Conservation (phyloP, 805 yeast genomes). For the Metschnikowia hibisci region DNA sequence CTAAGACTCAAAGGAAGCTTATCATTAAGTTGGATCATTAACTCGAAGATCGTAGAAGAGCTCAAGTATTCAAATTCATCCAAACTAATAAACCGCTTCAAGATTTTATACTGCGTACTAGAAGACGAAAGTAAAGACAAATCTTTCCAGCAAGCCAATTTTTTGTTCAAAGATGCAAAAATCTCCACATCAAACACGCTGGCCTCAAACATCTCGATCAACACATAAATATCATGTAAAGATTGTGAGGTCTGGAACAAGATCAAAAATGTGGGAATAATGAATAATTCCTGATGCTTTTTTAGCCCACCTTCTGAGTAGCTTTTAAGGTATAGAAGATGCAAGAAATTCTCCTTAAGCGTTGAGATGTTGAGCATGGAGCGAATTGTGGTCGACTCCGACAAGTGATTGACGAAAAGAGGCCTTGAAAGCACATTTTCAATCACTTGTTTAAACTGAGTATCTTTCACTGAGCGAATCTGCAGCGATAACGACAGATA, state of each 20-base stretch:
- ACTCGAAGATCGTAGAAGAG: constrained; percentile 29
- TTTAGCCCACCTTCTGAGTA: constrained; percentile 34
- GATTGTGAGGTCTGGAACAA: constrained; percentile 25
- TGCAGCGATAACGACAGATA: constrained; percentile 25
- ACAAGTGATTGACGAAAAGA: constrained; percentile 23
- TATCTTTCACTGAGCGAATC: constrained; percentile 28
- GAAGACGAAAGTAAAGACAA: constrained; percentile 19
- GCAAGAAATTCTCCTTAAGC: constrained; percentile 26
- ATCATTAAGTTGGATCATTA: constrained; percentile 38
- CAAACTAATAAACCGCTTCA: constrained; percentile 21
- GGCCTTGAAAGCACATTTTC: constrained; percentile 27
- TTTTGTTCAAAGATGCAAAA: constrained; percentile 23
- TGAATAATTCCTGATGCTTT: constrained; percentile 38
- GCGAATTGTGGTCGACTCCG: constrained; percentile 1
- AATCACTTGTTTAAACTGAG: constrained; percentile 30
- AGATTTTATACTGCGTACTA: constrained; percentile 20
- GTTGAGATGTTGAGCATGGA: constrained; percentile 3
- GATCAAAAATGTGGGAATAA: constrained; percentile 35
- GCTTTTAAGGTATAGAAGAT: constrained; percentile 35
- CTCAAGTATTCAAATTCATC: constrained; percentile 34
- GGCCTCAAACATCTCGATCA: constrained; percentile 33
- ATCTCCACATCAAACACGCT: constrained; percentile 29
- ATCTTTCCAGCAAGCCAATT: constrained; percentile 29
- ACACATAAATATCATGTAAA: constrained; percentile 24
- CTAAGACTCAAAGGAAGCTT: constrained; percentile 40